Evolutionary conservation across 495 filamentous ascomycete species (phyloP).

Genomic region (Gamarada debralockiae): DNA sequence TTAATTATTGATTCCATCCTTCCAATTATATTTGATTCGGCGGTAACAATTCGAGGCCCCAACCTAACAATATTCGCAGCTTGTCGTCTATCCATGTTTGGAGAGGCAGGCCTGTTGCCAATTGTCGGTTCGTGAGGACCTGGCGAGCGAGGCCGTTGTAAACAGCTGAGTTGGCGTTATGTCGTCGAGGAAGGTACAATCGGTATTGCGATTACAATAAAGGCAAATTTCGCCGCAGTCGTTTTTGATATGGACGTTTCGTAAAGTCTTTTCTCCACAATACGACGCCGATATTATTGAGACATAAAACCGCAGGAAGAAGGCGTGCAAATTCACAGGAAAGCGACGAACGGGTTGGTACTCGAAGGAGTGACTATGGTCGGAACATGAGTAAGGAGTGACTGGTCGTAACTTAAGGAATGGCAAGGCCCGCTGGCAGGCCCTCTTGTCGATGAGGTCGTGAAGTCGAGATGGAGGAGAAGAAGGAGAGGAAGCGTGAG

Average conservation of each 20-base stretch:
- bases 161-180: background rate
- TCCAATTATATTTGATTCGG: slow-evolving; percentile 4
- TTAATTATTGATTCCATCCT: slow-evolving; percentile 18
- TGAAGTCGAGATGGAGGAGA: slow-evolving; percentile 4
- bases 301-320: background rate
- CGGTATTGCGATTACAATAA: background rate
- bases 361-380: slow-evolving; percentile 23
- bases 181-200: slow-evolving; percentile 6
- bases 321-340: background rate
- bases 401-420: slow-evolving; percentile 18
- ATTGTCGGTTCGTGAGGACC: background rate
- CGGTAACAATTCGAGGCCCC: slow-evolving; percentile 7
- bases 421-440: slow-evolving; percentile 26
- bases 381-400: slow-evolving; percentile 19
- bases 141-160: background rate
- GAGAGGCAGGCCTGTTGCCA: slow-evolving; percentile 2
- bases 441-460: background rate
- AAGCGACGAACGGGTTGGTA: background rate
- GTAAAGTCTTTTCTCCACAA: slow-evolving; percentile 4
- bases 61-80: slow-evolving; percentile 21
- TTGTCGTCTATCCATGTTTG: slow-evolving; percentile 13
- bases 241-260: slow-evolving; percentile 10
- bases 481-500: slow-evolving; percentile 1
- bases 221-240: background rate
- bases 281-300: slow-evolving; percentile 12